Base-by-base conservation (phyloP, 1,139 yeast genomes). In the Protomyces lactucae-debilis region DNA sequence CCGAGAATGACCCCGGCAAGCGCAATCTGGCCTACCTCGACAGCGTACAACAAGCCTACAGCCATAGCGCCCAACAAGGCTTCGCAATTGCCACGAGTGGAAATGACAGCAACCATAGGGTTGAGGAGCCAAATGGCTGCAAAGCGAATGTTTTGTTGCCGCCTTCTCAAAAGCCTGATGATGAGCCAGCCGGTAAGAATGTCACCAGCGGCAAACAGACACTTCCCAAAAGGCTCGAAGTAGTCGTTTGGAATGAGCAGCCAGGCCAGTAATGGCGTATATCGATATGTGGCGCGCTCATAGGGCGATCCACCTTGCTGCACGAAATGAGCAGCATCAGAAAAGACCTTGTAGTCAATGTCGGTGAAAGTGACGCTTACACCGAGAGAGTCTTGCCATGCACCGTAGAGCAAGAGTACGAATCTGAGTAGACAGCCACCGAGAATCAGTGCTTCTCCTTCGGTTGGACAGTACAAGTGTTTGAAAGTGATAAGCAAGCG, bases 71-170 rank as follows among this genome's bases (percentile, higher is more conserved):
- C 90, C 55, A 93, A 77, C 1, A 93, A 80, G 68, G 97, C 92
- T 73, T 93, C 99, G 0, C 97, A 87, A 23, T 95, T 88, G 0
- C 99, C 99, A 64, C 99, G 78, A 0, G 98, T 91, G 68, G 95
- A 86, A 54, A 93, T 93, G 1, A 96, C 91, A 39, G 88, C 84
- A 0, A 92, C 99, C 95, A 93, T 88, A 12, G 99, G 99, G 74
- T 93, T 93, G 70, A 90, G 79, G 51, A 93, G 78, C 99, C 99
- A 93, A 3, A 91, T 77, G 0, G 87, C 76, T 40, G 85, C 75
- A 66, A 84, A 78, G 12, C 78, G 64, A 25, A 79, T 69, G 21
- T 79, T 77, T 57, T 76, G 77, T 9, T 70, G 66, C 35, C 74
- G 69, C 39, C 70, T 67, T 51, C 70, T 69, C 57, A 85, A 73